Evolutionary conservation across 1,284 basidiomycete species (phyloP), one percentile per base, ranked within the genome.

Genomic region (Trichosporon faecale): DNA sequence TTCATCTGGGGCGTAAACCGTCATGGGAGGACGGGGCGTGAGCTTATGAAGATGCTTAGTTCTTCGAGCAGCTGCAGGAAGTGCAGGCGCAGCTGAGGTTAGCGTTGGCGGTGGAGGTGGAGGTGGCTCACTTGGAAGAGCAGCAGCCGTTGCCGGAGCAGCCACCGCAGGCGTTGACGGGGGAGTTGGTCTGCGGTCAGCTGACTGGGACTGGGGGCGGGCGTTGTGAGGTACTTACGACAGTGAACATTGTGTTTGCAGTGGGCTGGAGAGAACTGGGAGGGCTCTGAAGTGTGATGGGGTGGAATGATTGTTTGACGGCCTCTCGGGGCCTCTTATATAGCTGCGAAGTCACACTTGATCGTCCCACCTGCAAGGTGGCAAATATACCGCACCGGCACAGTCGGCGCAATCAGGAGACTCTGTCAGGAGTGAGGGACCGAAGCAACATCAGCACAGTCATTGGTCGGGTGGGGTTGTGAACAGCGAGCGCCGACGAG

Each of bases 141-240:
- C 57, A 61, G 57, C 57, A 61, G 27, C 29, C 29, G 57, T 61
- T 61, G 57, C 57, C 57, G 57, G 57, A 25, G 31, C 57, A 61
- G 57, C 57, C 57, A n/a, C 57, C 57, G 57, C 57, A 61, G 27
- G 57, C 57, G 27, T 61, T 61, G 27, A 31, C 16, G 16, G 57
- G 57, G 29, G 57, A 31, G 27, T 18, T 31, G 29, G 57, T 61
- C 57, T 61, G 27, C 1, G 5, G 57, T 61, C 31, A 61, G 57
- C 29, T 9, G 21, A 9, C 57, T 61, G 57, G 8, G 57, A 31
- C 27, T 61, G 27, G 57, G 27, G 57, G 29, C 16, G 14, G 18
- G n/a, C 11, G 21, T n/a, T n/a, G 23, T 8, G 5, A 18, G 18
- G 40, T 1, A 61, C 57, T 31, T 23, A 61, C 57, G 57, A 61